phyloP scores from a whole-genome alignment of 768 basidiomycete genomes.

The Mrakia frigida region DNA sequence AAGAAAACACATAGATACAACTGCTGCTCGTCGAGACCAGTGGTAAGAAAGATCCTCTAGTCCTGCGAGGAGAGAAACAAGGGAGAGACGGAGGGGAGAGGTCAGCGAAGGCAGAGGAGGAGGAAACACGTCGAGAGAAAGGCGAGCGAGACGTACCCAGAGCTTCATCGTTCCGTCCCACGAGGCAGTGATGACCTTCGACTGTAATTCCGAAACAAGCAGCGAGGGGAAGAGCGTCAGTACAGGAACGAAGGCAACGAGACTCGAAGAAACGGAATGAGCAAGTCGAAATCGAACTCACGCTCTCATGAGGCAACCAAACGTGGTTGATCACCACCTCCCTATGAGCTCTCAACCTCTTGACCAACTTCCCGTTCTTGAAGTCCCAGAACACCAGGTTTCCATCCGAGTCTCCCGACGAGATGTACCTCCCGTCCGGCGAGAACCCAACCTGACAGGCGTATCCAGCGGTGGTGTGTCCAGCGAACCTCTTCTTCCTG shows the following conservation, averaged over 20 bases:
- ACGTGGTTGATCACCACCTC: constrained; percentile 98
- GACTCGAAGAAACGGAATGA: too few relatives aligned
- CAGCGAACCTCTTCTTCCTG: constrained; percentile 95
- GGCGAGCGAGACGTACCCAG: constrained; percentile 51
- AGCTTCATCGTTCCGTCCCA: constrained; percentile 98
- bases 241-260: constrained; percentile 32
- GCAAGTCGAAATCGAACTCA: constrained; percentile 46
- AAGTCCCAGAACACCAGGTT: constrained; percentile 99
- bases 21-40: background rate
- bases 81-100: background rate
- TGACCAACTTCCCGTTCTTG: constrained; percentile 96
- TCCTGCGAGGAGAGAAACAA: background rate
- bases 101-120: background rate
- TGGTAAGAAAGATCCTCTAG: background rate
- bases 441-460: constrained; percentile 97
- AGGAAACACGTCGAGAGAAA: background rate
- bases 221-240: background rate
- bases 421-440: constrained; percentile 97
- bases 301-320: constrained; percentile 96
- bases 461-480: constrained; percentile 94
- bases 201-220: constrained; percentile 51
- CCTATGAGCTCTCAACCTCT: constrained; percentile 76
- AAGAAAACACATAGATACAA: too few relatives aligned
- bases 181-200: constrained; percentile 91
- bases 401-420: constrained; percentile 89